Conservation (phyloP, 768 basidiomycete species). For the Rhodotorula paludigena region DNA sequence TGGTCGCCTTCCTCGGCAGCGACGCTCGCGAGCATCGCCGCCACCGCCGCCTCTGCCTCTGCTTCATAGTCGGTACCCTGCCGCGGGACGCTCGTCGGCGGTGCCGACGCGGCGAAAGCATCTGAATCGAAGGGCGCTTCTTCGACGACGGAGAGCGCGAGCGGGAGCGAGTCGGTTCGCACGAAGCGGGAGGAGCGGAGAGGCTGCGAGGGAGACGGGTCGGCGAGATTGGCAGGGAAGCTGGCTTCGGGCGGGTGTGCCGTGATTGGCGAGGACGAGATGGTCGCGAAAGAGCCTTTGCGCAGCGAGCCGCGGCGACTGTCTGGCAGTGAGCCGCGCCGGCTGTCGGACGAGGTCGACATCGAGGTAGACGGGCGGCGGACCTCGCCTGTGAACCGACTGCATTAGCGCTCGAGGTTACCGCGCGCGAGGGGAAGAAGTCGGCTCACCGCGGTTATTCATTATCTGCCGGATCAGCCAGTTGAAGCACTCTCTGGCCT, state of each 20-base stretch:
- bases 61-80: background rate
- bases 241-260: background rate
- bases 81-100: background rate
- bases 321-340: constrained; percentile 9
- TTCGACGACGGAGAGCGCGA: constrained; percentile 6
- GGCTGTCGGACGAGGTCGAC: constrained; percentile 10
- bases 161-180: background rate
- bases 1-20: background rate
- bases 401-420: background rate
- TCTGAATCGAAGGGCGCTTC: constrained; percentile 4
- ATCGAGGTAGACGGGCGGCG: background rate
- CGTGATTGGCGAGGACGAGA: constrained; percentile 2
- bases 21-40: background rate
- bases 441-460: constrained; percentile 48
- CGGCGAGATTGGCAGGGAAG: background rate
- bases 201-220: background rate
- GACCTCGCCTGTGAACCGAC: background rate
- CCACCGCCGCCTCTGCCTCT: background rate
- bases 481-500: constrained; percentile 68
- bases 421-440: too few species aligned
- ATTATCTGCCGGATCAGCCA: constrained; percentile 67
- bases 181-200: background rate
- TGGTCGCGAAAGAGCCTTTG: constrained; percentile 7
- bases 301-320: background rate
- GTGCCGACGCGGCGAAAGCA: background rate